A percentile compares a stretch with the other conserved stretches of the same genome.
Conservation (phyloP, 2,329 filamentous ascomycete genomes). For the Ceratocystis cubensis region DNA sequence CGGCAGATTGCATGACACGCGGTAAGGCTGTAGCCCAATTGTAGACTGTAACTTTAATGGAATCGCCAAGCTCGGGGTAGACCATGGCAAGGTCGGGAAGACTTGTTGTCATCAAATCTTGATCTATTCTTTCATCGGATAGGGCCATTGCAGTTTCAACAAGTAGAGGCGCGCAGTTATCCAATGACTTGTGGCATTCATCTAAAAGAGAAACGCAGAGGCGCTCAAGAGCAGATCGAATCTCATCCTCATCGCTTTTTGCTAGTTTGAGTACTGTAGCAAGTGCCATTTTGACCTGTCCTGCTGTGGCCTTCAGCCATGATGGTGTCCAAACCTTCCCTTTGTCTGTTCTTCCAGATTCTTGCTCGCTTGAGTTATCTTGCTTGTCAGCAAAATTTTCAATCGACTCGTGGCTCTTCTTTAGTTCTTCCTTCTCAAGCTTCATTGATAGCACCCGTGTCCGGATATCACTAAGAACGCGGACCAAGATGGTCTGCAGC, state of each 20-base stretch:
- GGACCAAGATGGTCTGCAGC: conserved; percentile 42
- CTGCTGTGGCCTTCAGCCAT: conserved; percentile 71
- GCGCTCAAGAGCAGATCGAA: conserved; percentile 53
- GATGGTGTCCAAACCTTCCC: conserved; percentile 34
- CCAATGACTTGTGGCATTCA: conserved; percentile 62
- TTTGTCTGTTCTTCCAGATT: conserved; percentile 24
- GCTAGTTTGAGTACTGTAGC: conserved; percentile 65
- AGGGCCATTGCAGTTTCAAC: conserved; percentile 72
- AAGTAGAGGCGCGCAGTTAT: conserved; percentile 55
- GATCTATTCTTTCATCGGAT: conserved; percentile 30
- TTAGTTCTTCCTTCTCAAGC: conserved; percentile 23
- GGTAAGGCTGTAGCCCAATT: conserved; percentile 73
- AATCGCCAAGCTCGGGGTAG: conserved; percentile 48
- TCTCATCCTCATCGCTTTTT: conserved; percentile 54
- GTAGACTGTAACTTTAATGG: conserved; percentile 59
- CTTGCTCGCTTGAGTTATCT: neutral
- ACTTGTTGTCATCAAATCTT: conserved; percentile 33
- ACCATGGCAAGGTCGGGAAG: conserved; percentile 51
- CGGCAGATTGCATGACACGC: conserved; percentile 68
- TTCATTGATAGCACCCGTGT: conserved; percentile 36
- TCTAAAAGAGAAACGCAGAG: conserved; percentile 67
- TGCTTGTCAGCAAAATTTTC: neutral
- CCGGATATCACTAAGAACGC: conserved; percentile 46
- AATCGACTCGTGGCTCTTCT: neutral
- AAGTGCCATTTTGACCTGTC: conserved; percentile 73